Conservation (phyloP, 2,329 filamentous ascomycete species). For the Colletotrichum sp. region DNA sequence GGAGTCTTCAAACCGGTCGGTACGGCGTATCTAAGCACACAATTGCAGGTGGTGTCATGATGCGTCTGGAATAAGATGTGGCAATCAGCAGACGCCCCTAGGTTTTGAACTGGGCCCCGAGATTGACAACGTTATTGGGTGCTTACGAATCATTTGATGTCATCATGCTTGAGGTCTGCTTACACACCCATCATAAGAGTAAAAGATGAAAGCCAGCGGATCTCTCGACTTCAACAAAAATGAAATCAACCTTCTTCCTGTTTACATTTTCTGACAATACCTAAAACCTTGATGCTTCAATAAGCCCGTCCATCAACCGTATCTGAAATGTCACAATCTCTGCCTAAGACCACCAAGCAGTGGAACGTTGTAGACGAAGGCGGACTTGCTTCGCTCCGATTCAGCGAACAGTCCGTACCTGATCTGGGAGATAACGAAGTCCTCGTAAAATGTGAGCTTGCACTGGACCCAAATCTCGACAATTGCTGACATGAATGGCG, state of each 20-base stretch:
- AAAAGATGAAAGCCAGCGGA: neutral
- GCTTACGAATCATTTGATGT: neutral
- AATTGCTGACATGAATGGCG: constrained; percentile 52
- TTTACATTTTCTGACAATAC: neutral
- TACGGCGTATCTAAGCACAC: neutral
- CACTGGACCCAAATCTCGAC: constrained; percentile 36
- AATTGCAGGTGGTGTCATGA: neutral
- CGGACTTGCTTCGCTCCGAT: neutral
- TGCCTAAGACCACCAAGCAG: neutral
- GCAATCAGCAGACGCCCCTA: neutral
- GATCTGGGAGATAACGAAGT: constrained; percentile 13
- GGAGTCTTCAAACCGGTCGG: neutral
- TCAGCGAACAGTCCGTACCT: neutral
- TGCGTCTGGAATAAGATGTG: neutral
- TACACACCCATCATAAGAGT: neutral
- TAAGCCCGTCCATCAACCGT: neutral
- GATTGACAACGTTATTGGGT: neutral
- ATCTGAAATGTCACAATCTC: neutral
- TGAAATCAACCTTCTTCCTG: neutral
- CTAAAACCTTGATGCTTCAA: too few relatives aligned
- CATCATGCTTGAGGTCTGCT: neutral
- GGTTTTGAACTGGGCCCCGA: neutral
- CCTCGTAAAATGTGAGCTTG: constrained; percentile 5
- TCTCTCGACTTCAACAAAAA: neutral
- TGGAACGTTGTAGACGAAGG: constrained; percentile 4